Conservation (phyloP, 192 early-diverging fungal species). For the Podila minutissima region DNA sequence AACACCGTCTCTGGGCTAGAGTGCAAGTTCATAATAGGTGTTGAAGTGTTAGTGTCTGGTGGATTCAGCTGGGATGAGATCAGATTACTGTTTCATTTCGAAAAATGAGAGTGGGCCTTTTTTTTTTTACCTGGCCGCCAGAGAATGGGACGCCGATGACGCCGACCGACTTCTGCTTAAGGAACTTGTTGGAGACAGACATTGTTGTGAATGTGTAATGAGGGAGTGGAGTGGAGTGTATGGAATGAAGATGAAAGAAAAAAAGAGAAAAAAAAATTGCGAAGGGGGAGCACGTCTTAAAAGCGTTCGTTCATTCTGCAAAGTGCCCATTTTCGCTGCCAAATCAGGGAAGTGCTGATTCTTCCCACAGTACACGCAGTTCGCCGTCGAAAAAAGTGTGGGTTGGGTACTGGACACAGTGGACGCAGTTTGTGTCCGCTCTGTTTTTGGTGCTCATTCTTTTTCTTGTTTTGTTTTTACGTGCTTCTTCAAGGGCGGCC, state of each 20-base stretch:
- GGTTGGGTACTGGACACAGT: no score
- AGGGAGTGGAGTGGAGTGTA: neutral
- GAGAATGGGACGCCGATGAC: slow-evolving; percentile 81
- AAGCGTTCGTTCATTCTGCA: neutral
- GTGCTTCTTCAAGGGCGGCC: no score
- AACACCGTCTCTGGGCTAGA: slow-evolving; percentile 85
- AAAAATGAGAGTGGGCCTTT: neutral
- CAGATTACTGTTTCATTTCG: no score
- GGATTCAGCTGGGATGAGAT: no score
- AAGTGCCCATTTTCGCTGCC: neutral
- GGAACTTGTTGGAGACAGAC: slow-evolving; percentile 61
- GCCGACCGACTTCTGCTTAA: slow-evolving; percentile 72
- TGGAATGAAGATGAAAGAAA: neutral
- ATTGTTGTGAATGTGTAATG: neutral
- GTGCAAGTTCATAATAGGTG: neutral
- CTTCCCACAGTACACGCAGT: no score
- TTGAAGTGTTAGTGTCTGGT: neutral
- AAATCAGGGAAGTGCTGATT: neutral
- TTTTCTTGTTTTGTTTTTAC: no score
- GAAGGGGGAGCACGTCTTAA: neutral
- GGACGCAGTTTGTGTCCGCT: no score
- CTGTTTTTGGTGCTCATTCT: no score
- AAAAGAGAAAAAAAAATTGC: neutral
- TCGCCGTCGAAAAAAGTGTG: no score
- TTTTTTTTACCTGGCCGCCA: slow-evolving; percentile 61